A percentile compares a stretch with the other conserved stretches of the same genome.
Conservation (phyloP, 192 early-diverging fungal species). For the Coemansia sp. region DNA sequence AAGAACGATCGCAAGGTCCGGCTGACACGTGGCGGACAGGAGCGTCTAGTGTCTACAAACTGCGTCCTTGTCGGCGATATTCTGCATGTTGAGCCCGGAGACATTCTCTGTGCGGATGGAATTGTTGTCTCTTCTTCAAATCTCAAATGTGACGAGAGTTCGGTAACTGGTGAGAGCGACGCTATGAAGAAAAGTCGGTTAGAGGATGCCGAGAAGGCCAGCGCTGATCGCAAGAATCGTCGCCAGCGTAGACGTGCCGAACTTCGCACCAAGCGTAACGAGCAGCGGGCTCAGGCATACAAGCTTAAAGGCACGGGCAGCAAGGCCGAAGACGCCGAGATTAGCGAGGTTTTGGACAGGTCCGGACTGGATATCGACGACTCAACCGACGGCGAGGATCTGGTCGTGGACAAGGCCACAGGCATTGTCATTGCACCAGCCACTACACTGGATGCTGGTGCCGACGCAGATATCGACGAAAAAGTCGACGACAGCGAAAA, state of each 20-base stretch:
- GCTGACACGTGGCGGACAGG: constrained; percentile 69
- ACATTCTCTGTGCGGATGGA: constrained; percentile 90
- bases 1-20: constrained; percentile 80
- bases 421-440: neutral
- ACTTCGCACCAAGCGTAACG: constrained; percentile 45
- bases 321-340: constrained; percentile 32
- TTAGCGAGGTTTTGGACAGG: constrained; percentile 16
- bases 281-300: constrained; percentile 33
- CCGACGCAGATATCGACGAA: neutral
- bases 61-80: constrained; percentile 92
- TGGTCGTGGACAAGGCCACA: neutral
- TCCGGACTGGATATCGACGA: constrained; percentile 45
- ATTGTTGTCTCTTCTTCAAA: constrained; percentile 79
- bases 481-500: neutral
- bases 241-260: constrained; percentile 46
- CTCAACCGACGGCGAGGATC: constrained; percentile 43
- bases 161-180: constrained; percentile 93
- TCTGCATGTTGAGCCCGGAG: constrained; percentile 82
- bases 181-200: constrained; percentile 74
- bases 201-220: constrained; percentile 43
- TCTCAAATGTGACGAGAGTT: constrained; percentile 85
- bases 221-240: constrained; percentile 32
- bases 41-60: constrained; percentile 66
- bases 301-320: constrained; percentile 5
- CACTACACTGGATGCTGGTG: neutral